Percentiles rank a stretch among this genome's conserved stretches.
Evolutionary conservation across 1,139 yeast species (phyloP).

Genomic region (Candida albicans): DNA sequence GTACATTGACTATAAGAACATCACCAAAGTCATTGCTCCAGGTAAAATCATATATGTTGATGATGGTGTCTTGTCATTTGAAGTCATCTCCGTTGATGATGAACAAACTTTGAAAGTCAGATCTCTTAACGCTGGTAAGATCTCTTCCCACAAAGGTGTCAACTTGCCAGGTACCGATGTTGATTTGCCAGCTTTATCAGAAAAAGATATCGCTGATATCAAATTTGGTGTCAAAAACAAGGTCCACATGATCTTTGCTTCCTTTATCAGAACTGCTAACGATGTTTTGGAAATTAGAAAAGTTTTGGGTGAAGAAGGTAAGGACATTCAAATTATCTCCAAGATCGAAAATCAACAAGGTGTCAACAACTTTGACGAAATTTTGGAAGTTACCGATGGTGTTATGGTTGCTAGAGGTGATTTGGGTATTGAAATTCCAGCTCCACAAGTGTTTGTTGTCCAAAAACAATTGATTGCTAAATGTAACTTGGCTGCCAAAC

Average conservation of each 20-base stretch:
- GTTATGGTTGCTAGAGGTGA: conserved; percentile 99
- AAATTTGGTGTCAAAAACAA: conserved; percentile 94
- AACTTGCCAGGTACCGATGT: conserved; percentile 99
- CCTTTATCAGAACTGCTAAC: conserved; percentile 92
- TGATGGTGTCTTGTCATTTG: conserved; percentile 96
- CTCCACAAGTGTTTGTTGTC: conserved; percentile 97
- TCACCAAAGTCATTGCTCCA: conserved; percentile 83
- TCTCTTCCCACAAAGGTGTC: conserved; percentile 98
- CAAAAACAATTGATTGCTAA: conserved; percentile 99
- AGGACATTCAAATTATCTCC: conserved; percentile 90
- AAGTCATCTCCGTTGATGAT: conserved; percentile 81
- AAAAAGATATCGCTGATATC: conserved; percentile 91
- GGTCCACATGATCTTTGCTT: conserved; percentile 98
- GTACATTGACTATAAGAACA: conserved; percentile 94
- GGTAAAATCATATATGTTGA: conserved; percentile 94
- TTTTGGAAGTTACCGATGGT: conserved; percentile 93
- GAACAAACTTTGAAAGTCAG: conserved; percentile 78
- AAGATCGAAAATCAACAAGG: conserved; percentile 99
- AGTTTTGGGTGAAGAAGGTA: conserved; percentile 96
- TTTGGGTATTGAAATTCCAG: conserved; percentile 98
- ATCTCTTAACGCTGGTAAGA: conserved; percentile 91
- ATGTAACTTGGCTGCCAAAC: conserved; percentile 99
- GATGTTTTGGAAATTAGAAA: conserved; percentile 89
- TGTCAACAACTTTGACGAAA: conserved; percentile 98
- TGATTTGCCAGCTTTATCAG: conserved; percentile 96